These are phyloP conservation scores for Bassia scoparia DNA, from an alignment of 148 eudicot species.

Conservation along the genomic window DNA sequence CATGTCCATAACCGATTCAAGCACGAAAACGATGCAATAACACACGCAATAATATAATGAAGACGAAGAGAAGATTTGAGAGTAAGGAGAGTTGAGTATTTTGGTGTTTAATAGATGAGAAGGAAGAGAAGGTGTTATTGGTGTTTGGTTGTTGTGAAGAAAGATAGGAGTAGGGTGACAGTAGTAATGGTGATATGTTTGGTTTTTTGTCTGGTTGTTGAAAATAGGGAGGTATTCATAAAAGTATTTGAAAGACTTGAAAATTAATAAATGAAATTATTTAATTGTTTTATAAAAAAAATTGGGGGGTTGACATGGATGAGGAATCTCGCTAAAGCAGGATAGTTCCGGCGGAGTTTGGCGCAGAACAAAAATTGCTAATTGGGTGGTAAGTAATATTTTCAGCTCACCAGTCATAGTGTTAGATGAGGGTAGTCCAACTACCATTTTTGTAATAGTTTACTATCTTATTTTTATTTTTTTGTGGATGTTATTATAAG, in stretches of 20 bases:
- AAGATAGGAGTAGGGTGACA: background rate
- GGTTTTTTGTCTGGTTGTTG: conserved; percentile 14
- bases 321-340: background rate
- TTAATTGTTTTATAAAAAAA: no score
- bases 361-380: background rate
- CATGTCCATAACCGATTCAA: conserved; percentile 8
- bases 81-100: no score
- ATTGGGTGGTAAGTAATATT: background rate
- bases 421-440: background rate
- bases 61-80: background rate
- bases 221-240: background rate
- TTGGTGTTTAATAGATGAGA: no score
- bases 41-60: no score
- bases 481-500: background rate
- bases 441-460: background rate
- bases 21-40: no score
- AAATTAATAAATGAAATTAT: background rate
- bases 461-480: background rate
- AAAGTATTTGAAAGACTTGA: background rate
- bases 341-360: conserved; percentile 15
- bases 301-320: background rate
- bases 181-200: conserved; percentile 7
- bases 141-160: background rate
- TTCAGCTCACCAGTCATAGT: background rate
- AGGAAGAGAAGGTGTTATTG: background rate